These are phyloP conservation scores for Raffaelea arxii DNA, from an alignment of 2,329 filamentous ascomycete genomes.

Conservation along the genomic window DNA sequence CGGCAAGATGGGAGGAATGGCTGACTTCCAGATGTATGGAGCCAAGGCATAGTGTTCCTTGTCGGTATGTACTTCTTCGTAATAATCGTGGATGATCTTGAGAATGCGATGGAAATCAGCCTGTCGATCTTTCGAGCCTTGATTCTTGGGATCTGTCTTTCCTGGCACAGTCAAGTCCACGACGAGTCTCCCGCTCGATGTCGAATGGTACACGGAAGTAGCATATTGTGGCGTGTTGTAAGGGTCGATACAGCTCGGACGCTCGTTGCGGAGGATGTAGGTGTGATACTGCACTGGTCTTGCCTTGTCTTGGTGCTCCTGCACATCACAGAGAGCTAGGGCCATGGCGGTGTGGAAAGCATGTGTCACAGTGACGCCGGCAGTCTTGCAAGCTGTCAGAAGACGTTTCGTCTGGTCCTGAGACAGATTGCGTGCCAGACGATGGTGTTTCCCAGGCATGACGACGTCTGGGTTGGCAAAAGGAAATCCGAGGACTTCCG, in stretches of 20 bases:
- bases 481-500: too few relatives aligned
- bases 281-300: not conserved
- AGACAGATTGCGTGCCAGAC: not conserved
- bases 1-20: not conserved
- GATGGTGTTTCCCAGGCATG: not conserved
- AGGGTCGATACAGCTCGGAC: not conserved
- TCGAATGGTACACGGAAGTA: not conserved
- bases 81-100: not conserved
- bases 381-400: not conserved
- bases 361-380: not conserved
- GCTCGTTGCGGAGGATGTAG: not conserved
- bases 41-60: not conserved
- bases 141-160: not conserved
- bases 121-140: not conserved
- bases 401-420: not conserved
- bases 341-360: not conserved
- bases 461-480: not conserved
- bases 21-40: not conserved
- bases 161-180: not conserved
- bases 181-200: not conserved
- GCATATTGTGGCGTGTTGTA: not conserved
- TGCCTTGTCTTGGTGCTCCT: not conserved
- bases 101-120: not conserved
- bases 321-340: not conserved
- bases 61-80: not conserved